Base-by-base conservation (phyloP, 129 eudicot genomes). In the Apium graveolens region DNA sequence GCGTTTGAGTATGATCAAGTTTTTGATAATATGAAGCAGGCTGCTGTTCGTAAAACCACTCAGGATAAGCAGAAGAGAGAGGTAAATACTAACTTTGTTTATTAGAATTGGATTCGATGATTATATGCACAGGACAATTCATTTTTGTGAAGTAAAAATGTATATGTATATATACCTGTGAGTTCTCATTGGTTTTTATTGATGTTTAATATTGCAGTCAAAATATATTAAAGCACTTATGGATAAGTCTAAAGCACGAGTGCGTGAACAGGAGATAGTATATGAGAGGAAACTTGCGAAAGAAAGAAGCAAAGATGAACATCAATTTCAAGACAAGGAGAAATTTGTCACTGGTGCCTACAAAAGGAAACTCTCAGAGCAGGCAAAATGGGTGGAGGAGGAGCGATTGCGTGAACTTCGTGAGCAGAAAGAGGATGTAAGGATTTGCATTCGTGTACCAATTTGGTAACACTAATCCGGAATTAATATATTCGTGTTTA, bases 351-450 rank as follows among this genome's bases (percentile, higher is more conserved):
- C 97, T 0, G 79, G 97, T 79, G 97, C 98, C 49, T 94, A 91
- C 89, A 94, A 95, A 84, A 88, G 77, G 84, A 90, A 95, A 82
- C 98, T 95, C 53, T 97, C 98, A 0, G 98, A 95, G 89, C 94
- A 88, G 84, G 92, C 89, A 74, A 91, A 91, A 76, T 95, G 97
- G 97, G 51, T 84, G 85, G 94, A 84, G 86, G 98, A 90, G 87
- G 96, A 95, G 80, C 93, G 96, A 18, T 63, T 94, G 78, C 96
- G 93, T 57, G 88, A 94, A 83, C 83, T 95, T 60, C 88, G 96
- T 24, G 98, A 95, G 79, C 92, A 88, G 77, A 90, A 82, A 85
- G 98, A 95, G 41, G 98, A 94, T 91, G 98, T 91, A 84, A 79
- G 96, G n/a, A n/a, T n/a, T n/a, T n/a, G n/a, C n/a, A n/a, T n/a